Evolutionary conservation across 768 basidiomycete genomes (phyloP).

Genomic region (Hydnomerulius pinastri): DNA sequence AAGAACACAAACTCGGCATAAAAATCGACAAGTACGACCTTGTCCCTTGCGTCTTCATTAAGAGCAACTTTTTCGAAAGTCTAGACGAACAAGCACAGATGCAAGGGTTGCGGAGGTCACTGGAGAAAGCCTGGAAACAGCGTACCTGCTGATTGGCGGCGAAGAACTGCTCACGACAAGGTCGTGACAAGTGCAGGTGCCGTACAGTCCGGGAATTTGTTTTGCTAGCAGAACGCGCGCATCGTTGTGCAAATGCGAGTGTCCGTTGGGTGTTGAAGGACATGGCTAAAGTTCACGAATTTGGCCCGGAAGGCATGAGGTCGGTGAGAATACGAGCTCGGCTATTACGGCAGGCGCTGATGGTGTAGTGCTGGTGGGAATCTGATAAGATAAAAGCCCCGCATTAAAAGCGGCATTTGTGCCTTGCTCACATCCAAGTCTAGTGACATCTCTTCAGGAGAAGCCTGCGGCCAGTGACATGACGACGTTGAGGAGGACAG

Average conservation of each 20-base stretch:
- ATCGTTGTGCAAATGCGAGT: conserved; percentile 8
- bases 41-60: conserved; percentile 40
- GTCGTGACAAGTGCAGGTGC: conserved; percentile 44
- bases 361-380: no score
- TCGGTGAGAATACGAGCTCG: not conserved
- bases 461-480: no score
- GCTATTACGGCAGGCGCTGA: no score
- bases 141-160: conserved; percentile 49
- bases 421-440: no score
- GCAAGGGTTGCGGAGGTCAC: not conserved
- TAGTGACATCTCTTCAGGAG: no score
- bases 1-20: conserved; percentile 68
- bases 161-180: conserved; percentile 39
- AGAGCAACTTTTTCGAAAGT: conserved; percentile 35
- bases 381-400: no score
- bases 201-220: conserved; percentile 23
- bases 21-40: conserved; percentile 73
- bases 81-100: conserved; percentile 22
- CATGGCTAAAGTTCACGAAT: conserved; percentile 18
- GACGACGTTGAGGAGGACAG: no score
- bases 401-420: no score
- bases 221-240: conserved; percentile 13
- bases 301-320: no score
- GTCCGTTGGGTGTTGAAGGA: conserved; percentile 7
- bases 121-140: conserved; percentile 2